phyloP scores from a whole-genome alignment of 129 eudicot species.

The Deinandra increscens region DNA sequence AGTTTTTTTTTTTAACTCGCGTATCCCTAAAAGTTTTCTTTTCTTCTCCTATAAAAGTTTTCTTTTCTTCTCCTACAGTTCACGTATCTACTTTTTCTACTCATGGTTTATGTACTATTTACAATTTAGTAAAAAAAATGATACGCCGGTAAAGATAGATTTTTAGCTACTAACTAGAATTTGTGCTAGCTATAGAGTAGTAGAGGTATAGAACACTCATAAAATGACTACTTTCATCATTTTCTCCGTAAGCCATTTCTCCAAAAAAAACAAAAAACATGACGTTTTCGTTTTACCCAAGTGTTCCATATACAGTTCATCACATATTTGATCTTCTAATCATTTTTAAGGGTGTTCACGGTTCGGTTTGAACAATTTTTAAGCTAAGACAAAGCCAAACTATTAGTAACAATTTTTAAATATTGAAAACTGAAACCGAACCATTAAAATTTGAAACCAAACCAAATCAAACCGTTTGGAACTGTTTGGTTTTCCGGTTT shows the following conservation, averaged over 20 bases:
- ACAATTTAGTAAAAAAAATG: not conserved
- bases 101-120: not conserved
- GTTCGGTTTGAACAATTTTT: too few species aligned
- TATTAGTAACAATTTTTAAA: too few species aligned
- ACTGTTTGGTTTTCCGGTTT: too few species aligned
- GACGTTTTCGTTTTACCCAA: too few species aligned
- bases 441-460: too few species aligned
- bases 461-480: too few species aligned
- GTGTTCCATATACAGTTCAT: conserved; percentile 15
- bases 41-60: not conserved
- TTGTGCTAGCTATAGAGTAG: not conserved
- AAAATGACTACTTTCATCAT: not conserved
- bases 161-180: not conserved
- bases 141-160: not conserved
- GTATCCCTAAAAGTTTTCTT: not conserved
- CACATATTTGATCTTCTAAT: not conserved
- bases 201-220: not conserved
- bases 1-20: not conserved
- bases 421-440: too few species aligned
- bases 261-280: not conserved
- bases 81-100: not conserved
- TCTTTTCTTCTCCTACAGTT: not conserved
- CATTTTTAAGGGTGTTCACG: too few species aligned
- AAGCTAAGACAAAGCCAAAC: too few species aligned
- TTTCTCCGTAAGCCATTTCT: conserved; percentile 18